Evolutionary conservation across 1,139 yeast genomes (phyloP), one percentile per base, ranked within the genome.

Genomic region (Geotrichum bryndzae): DNA sequence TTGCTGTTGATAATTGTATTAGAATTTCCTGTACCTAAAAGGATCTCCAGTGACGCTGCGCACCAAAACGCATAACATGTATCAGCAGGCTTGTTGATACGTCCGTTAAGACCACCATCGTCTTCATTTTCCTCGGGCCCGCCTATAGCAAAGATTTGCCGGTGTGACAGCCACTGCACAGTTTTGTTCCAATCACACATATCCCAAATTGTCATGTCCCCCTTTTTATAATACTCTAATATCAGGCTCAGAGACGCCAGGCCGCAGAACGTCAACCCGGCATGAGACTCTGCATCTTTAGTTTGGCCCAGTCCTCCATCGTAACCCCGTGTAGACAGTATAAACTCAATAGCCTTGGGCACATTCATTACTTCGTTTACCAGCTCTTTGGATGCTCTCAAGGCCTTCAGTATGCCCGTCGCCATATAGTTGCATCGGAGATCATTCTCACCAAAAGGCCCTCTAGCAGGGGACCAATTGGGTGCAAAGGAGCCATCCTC

Each of bases 41-140:
- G 33, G 15, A 55, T 58, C 18, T 52, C 61, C 41, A 56, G 53
- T 4, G 61, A 52, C 1, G 84, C 95, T 10, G 85, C 73, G 57
- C 85, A 83, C 99, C 99, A 94, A 81, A 92, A 94, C 8, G 90
- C 83, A 73, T 94, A 94, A 75, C 99, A 94, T 0, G 97, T 88
- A 73, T 94, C 99, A 3, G 88, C 87, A 59, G 81, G 82, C 72
- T 94, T 94, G 72, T 91, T 90, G 31, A 84, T 84, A 58, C 99
- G 79, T 0, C 99, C 99, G 73, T 91, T 90, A 72, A 90, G 87
- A 0, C 96, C 96, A 1, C 97, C 97, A 41, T 41, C 70, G 66
- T 82, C 87, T n/a, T 74, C 77, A 0, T 67, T 66, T 52, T 77
- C 79, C 53, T 68, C 65, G 78, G 79, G 63, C 74, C 80, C 66